Evolutionary conservation across 768 basidiomycete species (phyloP).

Genomic region (Mycena polygramma): DNA sequence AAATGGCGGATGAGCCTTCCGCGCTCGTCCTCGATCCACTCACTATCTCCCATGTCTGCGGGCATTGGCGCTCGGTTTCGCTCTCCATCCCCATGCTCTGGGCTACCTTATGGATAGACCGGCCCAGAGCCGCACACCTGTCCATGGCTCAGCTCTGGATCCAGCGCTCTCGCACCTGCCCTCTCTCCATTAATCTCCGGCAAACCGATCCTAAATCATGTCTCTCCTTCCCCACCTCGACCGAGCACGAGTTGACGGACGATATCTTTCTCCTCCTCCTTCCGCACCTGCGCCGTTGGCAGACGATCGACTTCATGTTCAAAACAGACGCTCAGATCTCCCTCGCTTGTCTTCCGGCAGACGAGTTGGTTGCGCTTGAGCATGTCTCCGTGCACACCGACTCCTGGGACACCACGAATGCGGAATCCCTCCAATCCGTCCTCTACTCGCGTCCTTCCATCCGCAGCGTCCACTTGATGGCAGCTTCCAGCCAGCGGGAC

Average conservation of each 20-base stretch:
- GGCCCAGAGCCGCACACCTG: slow-evolving; percentile 28
- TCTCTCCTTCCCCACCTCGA: slow-evolving; percentile 31
- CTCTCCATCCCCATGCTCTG: slow-evolving; percentile 34
- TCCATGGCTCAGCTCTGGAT: slow-evolving; percentile 35
- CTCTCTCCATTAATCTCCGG: slow-evolving; percentile 33
- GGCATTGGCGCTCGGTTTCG: slow-evolving; percentile 32
- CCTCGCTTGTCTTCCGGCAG: slow-evolving; percentile 14
- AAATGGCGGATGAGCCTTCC: slow-evolving; percentile 22
- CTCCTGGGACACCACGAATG: slow-evolving; percentile 30
- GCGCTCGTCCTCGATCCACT: slow-evolving; percentile 27
- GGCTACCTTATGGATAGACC: slow-evolving; percentile 37
- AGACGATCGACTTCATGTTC: slow-evolving; percentile 27
- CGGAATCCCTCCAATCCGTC: slow-evolving; percentile 27
- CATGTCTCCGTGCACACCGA: slow-evolving; percentile 28
- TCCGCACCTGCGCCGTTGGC: slow-evolving; percentile 32
- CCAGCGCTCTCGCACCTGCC: slow-evolving; percentile 31
- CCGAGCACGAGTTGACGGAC: slow-evolving; percentile 34
- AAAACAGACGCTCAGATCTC: slow-evolving; percentile 21
- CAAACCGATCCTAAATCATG: slow-evolving; percentile 37
- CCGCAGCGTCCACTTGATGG: slow-evolving; percentile 26
- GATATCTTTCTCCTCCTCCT: slow-evolving; percentile 30
- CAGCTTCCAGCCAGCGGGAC: neutral
- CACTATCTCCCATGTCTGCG: slow-evolving; percentile 35
- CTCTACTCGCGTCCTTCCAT: slow-evolving; percentile 27
- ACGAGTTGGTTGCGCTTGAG: slow-evolving; percentile 25